Base-by-base conservation (phyloP, 2,329 filamentous ascomycete species). In the Arthrobotrys conoides region DNA sequence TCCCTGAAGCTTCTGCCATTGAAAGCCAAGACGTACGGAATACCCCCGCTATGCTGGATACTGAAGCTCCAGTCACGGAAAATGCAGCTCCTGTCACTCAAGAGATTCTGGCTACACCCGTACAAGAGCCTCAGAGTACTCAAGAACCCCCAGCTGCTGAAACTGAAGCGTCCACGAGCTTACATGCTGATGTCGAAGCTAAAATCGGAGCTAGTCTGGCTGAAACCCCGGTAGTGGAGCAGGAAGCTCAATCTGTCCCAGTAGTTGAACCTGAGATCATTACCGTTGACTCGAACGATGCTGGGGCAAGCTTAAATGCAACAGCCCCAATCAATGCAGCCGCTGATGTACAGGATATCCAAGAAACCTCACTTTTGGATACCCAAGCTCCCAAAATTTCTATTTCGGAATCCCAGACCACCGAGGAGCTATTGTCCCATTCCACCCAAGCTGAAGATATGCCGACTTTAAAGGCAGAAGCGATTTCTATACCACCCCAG, bases 291-390 rank as follows among this genome's bases (percentile, higher is more conserved):
- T 3, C 53, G n/a, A 38, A 22, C 2, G 16, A 4, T 12, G 9
- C 8, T 9, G 55, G 44, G 10, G 16, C n/a, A 18, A 24, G 3
- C 10, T 9, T 61, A 8, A 36, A 44, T 61, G 36, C 36, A 41
- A 44, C 57, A 18, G 33, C 36, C n/a, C 57, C 57, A 18, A 61
- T 61, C 10, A 61, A 20, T 65, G 22, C 61, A 20, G 61, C 41
- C 9, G 44, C 61, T 16, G 41, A 65, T 1, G 12, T 65, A 18
- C 61, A 65, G 9, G 44, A 65, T 36, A 36, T 36, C 20, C 61
- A 65, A 64, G 22, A 8, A 5, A 16, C 41, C 4, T 6, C 38
- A 6, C 3, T 5, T 16, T 18, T 30, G 33, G 55, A 41, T 14
- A 9, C n/a, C 10, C 55, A 38, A 22, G 12, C n/a, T 30, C 30